Evolutionary conservation across 176 grass and related monocot species (phyloP).

Genomic region (Thinopyrum elongatum): DNA sequence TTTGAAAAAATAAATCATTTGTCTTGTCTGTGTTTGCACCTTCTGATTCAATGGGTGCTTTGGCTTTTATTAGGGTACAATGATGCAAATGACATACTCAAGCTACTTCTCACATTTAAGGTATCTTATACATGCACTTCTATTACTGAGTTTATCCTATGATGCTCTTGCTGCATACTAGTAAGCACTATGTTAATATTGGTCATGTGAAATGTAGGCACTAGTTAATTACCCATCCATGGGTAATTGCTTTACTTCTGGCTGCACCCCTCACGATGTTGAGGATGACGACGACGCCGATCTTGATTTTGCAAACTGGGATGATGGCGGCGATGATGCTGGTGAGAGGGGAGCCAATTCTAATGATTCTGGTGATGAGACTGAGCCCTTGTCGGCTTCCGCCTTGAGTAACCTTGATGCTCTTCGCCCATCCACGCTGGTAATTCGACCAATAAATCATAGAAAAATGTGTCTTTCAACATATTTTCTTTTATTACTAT

Average conservation of each 20-base stretch:
- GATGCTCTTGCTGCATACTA: background rate
- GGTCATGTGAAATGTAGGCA: conserved; percentile 39
- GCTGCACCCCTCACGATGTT: conserved; percentile 1
- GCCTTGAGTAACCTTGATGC: background rate
- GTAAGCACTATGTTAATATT: background rate
- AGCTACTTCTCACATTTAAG: conserved; percentile 58
- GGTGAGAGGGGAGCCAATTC: background rate
- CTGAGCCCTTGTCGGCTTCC: background rate
- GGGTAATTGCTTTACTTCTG: background rate
- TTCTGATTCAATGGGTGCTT: background rate
- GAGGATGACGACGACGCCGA: conserved; percentile 14
- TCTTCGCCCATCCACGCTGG: background rate
- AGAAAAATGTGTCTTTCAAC: background rate
- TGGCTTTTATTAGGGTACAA: conserved; percentile 52
- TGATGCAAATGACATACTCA: conserved; percentile 52
- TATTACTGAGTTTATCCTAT: background rate
- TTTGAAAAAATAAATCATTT: background rate
- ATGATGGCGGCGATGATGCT: conserved; percentile 25
- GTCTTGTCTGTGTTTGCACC: background rate
- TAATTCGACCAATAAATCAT: background rate
- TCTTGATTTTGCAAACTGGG: conserved; percentile 29
- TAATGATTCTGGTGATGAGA: background rate
- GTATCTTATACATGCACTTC: conserved; percentile 20
- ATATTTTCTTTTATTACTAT: conserved; percentile 15
- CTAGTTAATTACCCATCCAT: conserved; percentile 36